phyloP scores from a whole-genome alignment of 495 filamentous ascomycete species.

The Penicillium antarcticum region DNA sequence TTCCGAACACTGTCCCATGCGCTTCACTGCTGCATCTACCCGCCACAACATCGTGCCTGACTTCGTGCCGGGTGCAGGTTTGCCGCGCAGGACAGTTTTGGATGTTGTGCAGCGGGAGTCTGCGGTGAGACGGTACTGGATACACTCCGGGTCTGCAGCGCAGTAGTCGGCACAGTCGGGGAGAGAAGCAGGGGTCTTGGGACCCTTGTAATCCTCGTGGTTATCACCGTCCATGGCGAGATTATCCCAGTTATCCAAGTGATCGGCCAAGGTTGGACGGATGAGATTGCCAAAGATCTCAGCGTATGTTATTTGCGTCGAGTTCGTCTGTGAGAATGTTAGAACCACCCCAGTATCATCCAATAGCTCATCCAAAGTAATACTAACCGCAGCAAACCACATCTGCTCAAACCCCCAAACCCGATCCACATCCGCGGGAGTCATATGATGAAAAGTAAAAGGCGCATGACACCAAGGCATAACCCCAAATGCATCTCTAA shows the following conservation, averaged over 20 bases:
- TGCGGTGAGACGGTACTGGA: conserved; percentile 36
- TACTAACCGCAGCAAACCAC: conserved; percentile 32
- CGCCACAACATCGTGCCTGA: conserved; percentile 32
- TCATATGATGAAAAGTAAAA: conserved; percentile 48
- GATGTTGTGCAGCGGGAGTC: conserved; percentile 29
- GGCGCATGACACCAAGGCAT: conserved; percentile 49
- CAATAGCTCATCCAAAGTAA: not conserved
- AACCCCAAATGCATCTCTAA: conserved; percentile 29
- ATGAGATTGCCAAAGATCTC: conserved; percentile 26
- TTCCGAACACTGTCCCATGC: conserved; percentile 15
- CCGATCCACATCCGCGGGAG: conserved; percentile 31
- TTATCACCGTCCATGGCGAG: conserved; percentile 8
- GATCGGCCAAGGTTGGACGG: conserved; percentile 14
- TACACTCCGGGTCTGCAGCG: conserved; percentile 26
- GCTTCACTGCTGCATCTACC: conserved; percentile 19
- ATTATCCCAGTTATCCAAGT: conserved; percentile 31
- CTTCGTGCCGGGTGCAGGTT: conserved; percentile 5
- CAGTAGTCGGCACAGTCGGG: conserved; percentile 37
- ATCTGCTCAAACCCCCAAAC: conserved; percentile 38
- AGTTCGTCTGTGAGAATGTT: conserved; percentile 10
- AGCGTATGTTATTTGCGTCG: conserved; percentile 14
- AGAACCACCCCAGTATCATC: not conserved
- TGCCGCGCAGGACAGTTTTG: conserved; percentile 13
- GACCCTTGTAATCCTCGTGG: conserved; percentile 2
- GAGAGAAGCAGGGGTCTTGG: conserved; percentile 13